Evolutionary conservation across 192 early-diverging fungal genomes (phyloP), one percentile per base, ranked within the genome.

Genomic region (Backusella circina): DNA sequence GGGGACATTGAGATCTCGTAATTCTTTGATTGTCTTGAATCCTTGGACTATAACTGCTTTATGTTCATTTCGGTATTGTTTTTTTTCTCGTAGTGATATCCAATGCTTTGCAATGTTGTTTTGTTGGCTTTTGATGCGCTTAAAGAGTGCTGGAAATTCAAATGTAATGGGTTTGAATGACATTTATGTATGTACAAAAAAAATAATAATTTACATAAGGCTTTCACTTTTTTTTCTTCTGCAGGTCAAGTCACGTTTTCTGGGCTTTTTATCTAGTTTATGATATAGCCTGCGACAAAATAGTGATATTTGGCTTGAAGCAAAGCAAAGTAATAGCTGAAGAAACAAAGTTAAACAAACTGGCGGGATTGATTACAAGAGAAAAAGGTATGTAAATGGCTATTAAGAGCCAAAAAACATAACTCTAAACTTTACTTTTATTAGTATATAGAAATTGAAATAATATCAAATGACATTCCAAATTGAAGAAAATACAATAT

Each of bases 41-140:
- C 80, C 80, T 73, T 84, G 83, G 6, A 84, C 78, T 4, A 82
- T 4, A 26, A 75, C 75, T 15, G 28, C 15, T 6, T 44, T 0
- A 13, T 82, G 41, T 28, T 84, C 72, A 9, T 32, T 12, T 8
- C 83, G 71, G 47, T 84, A 84, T 36, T 64, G 28, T 38, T 75
- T 80, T 16, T 72, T 67, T 28, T 80, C 79, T n/a, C 75, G 41
- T 15, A 83, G 28, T 33, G 71, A 65, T n/a, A 78, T 70, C 16
- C 80, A 39, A 66, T 83, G 82, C n/a, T 75, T 70, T 12, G 76
- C 74, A 1, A 32, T 67, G n/a, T 50, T 30, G 37, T 83, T 76
- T 16, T 71, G 57, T 33, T 71, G 70, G 35, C 41, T 68, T 18
- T 23, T 7, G 8, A 77, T 12, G 5, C 76, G 23, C 50, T 51